Percentiles rank a stretch among this genome's conserved stretches.
phyloP scores from a whole-genome alignment of 2,329 filamentous ascomycete species.

The Monilinia fructigena region DNA sequence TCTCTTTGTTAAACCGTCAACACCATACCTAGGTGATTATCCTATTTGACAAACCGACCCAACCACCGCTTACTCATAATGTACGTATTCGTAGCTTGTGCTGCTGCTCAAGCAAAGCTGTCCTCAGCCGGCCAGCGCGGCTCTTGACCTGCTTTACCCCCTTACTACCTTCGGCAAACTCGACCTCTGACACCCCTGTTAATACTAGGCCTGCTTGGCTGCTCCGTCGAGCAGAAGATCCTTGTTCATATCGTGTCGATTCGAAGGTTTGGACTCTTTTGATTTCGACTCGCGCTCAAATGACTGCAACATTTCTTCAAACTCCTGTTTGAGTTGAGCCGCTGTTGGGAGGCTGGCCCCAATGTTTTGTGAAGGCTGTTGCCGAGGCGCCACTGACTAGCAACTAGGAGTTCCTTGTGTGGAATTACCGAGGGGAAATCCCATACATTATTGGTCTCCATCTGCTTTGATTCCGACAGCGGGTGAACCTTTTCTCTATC shows the following conservation, averaged over 20 bases:
- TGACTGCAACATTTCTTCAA: constrained; percentile 15
- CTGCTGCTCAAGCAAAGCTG: constrained; percentile 36
- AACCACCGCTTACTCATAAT: constrained; percentile 26
- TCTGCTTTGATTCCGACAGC: neutral
- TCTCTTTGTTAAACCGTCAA: constrained; percentile 18
- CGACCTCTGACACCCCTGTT: constrained; percentile 6
- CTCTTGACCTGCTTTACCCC: constrained; percentile 2
- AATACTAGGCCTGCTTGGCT: neutral
- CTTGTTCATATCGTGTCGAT: neutral
- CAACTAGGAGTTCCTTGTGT: neutral
- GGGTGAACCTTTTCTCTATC: neutral
- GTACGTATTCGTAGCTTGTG: constrained; percentile 22
- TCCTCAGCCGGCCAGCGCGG: constrained; percentile 38
- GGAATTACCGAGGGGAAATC: constrained; percentile 2
- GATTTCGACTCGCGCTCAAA: constrained; percentile 11
- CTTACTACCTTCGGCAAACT: constrained; percentile 8
- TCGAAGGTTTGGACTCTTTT: neutral
- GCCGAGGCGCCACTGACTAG: neutral
- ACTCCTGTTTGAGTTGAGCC: constrained; percentile 9
- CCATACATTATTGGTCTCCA: neutral
- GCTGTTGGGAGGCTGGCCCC: constrained; percentile 2
- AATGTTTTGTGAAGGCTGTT: neutral
- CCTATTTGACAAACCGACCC: constrained; percentile 26
- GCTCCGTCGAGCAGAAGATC: neutral
- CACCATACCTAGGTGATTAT: constrained; percentile 23